phyloP scores from a whole-genome alignment of 257 asterid genomes.

The Capsicum chinense region DNA sequence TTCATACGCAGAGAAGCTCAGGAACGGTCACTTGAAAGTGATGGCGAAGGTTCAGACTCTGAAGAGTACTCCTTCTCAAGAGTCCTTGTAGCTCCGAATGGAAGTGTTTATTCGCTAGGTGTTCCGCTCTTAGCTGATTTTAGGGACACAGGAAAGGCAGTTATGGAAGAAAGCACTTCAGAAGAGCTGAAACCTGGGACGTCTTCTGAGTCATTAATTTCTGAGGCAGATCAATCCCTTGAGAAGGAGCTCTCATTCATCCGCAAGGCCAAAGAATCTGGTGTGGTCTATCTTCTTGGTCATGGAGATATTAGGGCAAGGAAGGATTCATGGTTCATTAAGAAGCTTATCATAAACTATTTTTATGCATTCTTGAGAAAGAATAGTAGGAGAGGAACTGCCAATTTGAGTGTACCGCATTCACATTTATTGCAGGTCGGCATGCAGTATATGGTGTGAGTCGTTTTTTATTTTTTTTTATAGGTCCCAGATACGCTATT shows the following conservation, averaged over 20 bases:
- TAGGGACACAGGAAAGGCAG: constrained; percentile 54
- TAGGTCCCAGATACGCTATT: neutral
- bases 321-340: constrained; percentile 89
- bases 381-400: constrained; percentile 85
- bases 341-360: constrained; percentile 88
- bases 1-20: constrained; percentile 95
- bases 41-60: constrained; percentile 64
- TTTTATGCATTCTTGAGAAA: constrained; percentile 89
- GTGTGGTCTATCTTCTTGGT: constrained; percentile 93
- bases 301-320: constrained; percentile 91
- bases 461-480: neutral
- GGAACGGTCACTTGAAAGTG: constrained; percentile 92
- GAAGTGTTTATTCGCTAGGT: constrained; percentile 84
- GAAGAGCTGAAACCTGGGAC: constrained; percentile 52
- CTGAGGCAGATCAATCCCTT: constrained; percentile 76
- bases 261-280: constrained; percentile 80
- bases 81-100: constrained; percentile 84
- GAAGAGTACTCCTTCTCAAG: constrained; percentile 69
- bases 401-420: constrained; percentile 90
- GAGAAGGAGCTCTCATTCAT: constrained; percentile 88
- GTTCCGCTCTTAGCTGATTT: constrained; percentile 84
- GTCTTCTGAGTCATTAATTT: constrained; percentile 40
- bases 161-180: constrained; percentile 52
- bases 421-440: constrained; percentile 89
- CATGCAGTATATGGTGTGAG: constrained; percentile 89